Percentiles rank a stretch among this genome's conserved stretches.
Conservation (phyloP, 345 rosid genomes). For the Melaleuca alternifolia region DNA sequence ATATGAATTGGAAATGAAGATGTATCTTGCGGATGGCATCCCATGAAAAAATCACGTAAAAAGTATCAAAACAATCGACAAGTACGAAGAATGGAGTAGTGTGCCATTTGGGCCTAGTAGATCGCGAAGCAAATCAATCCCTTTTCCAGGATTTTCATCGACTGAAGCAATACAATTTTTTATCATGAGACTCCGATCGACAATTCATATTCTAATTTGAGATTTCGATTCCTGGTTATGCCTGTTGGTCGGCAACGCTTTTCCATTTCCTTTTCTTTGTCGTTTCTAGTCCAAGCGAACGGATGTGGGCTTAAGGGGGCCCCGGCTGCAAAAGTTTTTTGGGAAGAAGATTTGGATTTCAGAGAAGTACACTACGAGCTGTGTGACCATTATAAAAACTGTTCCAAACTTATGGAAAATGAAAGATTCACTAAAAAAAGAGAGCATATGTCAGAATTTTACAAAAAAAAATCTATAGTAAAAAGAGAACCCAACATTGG, state of each 20-base stretch:
- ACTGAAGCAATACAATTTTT: not conserved
- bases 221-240: not conserved
- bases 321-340: not conserved
- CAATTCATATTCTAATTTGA: not conserved
- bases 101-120: not conserved
- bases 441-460: not conserved
- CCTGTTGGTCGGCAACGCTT: not conserved
- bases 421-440: too few relatives aligned
- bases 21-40: not conserved
- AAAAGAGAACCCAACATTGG: not conserved
- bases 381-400: not conserved
- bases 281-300: not conserved
- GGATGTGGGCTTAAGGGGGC: not conserved
- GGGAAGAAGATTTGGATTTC: not conserved
- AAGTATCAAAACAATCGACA: not conserved
- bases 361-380: not conserved
- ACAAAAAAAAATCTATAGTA: too few relatives aligned
- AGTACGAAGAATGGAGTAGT: not conserved
- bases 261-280: not conserved
- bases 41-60: not conserved
- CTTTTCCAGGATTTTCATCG: not conserved
- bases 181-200: not conserved
- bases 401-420: not conserved
- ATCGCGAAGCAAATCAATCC: not conserved
- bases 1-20: not conserved